Percentiles rank a stretch among this genome's conserved stretches.
Evolutionary conservation across 164 flowering plant species (phyloP).

Genomic region (Umbellularia californica): DNA sequence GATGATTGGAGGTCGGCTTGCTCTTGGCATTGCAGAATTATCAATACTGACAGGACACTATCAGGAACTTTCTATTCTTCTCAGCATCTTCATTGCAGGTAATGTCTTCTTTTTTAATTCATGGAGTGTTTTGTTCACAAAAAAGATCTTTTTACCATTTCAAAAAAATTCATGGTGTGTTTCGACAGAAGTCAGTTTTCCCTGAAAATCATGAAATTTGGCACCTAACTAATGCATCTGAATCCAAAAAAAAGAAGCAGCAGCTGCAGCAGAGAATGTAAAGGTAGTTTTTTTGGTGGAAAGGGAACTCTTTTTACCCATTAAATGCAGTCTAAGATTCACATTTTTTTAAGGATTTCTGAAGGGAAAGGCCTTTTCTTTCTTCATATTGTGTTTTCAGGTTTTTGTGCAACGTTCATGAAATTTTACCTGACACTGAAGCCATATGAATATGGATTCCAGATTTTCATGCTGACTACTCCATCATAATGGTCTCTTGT

Average conservation of each 20-base stretch:
- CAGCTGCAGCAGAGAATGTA: too few species aligned
- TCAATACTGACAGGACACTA: constrained; percentile 35
- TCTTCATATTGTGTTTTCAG: constrained; percentile 20
- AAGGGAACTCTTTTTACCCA: not conserved
- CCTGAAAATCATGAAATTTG: not conserved
- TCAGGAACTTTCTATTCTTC: constrained; percentile 45
- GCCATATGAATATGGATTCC: constrained; percentile 83
- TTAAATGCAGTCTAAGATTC: too few species aligned
- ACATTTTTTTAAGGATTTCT: not conserved
- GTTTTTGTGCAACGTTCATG: constrained; percentile 51
- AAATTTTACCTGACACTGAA: constrained; percentile 78
- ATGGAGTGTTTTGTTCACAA: too few species aligned
- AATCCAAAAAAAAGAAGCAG: too few species aligned
- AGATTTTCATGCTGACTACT: constrained; percentile 84
- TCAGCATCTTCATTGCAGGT: constrained; percentile 72
- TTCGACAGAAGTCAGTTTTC: not conserved
- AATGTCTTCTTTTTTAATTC: not conserved
- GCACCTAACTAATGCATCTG: not conserved
- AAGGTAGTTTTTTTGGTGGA: not conserved
- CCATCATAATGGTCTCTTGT: constrained; percentile 74
- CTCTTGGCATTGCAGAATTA: constrained; percentile 58
- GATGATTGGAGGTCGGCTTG: constrained; percentile 77
- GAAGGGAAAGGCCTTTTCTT: not conserved
- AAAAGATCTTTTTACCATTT: too few species aligned
- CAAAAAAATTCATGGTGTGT: too few species aligned